phyloP scores from a whole-genome alignment of 345 rosid species.

The Corchorus capsularis region DNA sequence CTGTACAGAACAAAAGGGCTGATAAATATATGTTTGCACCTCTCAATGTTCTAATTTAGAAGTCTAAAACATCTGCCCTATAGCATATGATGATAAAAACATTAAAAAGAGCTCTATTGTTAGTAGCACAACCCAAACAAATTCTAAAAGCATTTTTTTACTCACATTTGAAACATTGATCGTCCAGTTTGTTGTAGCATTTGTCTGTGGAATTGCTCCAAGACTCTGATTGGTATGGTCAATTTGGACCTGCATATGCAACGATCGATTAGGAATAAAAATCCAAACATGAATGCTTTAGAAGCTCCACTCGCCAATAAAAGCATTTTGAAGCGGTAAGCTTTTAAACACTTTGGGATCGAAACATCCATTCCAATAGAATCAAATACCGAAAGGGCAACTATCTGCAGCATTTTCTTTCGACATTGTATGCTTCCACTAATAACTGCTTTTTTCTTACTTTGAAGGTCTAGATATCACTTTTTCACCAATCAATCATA shows the following conservation, averaged over 20 bases:
- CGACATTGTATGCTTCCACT: neutral
- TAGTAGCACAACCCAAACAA: neutral
- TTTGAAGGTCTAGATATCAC: conserved; percentile 6
- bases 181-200: conserved; percentile 25
- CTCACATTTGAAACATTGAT: conserved; percentile 39
- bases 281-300: neutral
- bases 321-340: too few relatives aligned
- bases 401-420: neutral
- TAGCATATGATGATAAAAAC: neutral
- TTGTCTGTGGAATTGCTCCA: conserved; percentile 29
- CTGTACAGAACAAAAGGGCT: conserved; percentile 30
- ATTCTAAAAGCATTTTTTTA: conserved; percentile 1
- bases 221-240: conserved; percentile 22
- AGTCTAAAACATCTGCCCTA: neutral
- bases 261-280: conserved; percentile 15
- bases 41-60: conserved; percentile 2
- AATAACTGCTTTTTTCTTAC: neutral
- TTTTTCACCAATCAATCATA: neutral
- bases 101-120: conserved; percentile 1
- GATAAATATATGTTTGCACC: neutral
- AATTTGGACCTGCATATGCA: conserved; percentile 26
- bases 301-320: neutral
- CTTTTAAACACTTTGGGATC: neutral
- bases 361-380: neutral
- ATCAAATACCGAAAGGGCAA: neutral